Conservation (phyloP, 2,329 filamentous ascomycete genomes). For the Arthrinium puccinioides region DNA sequence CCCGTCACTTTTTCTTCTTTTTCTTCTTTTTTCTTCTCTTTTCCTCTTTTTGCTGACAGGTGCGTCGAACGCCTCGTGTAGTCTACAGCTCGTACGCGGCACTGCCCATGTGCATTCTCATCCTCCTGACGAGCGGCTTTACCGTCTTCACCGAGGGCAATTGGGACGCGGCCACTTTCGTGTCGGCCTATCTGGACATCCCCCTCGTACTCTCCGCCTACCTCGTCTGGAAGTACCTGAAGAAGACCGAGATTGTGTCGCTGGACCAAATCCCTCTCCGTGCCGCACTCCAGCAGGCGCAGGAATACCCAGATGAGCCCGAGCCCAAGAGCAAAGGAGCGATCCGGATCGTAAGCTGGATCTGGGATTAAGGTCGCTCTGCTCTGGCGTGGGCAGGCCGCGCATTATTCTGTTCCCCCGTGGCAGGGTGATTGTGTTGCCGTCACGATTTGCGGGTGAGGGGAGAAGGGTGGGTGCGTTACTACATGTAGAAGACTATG, state of each 20-base stretch:
- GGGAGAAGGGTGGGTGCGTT: no score
- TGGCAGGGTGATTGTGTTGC: no score
- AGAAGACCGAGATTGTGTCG: constrained; percentile 49
- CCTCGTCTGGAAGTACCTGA: constrained; percentile 57
- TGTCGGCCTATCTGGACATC: constrained; percentile 58
- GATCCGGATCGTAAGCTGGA: constrained; percentile 24
- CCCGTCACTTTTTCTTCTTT: not conserved
- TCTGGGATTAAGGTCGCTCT: constrained; percentile 23
- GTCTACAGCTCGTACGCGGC: constrained; percentile 54
- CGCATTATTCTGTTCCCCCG: no score
- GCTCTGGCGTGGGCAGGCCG: no score
- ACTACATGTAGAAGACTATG: no score
- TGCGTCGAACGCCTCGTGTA: constrained; percentile 15
- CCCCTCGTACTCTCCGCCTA: constrained; percentile 51
- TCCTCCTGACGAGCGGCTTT: constrained; percentile 66
- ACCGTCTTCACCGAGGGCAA: constrained; percentile 51
- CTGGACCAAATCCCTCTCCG: constrained; percentile 44
- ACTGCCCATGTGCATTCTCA: constrained; percentile 53
- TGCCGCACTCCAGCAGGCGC: constrained; percentile 42
- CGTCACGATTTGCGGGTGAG: no score
- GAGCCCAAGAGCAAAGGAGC: constrained; percentile 18
- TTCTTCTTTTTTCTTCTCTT: not conserved
- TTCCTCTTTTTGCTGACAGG: not conserved
- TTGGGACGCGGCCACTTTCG: constrained; percentile 49
- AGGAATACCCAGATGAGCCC: constrained; percentile 23